Conservation (phyloP, 805 yeast species). For the Yamadazyma insecticola region DNA sequence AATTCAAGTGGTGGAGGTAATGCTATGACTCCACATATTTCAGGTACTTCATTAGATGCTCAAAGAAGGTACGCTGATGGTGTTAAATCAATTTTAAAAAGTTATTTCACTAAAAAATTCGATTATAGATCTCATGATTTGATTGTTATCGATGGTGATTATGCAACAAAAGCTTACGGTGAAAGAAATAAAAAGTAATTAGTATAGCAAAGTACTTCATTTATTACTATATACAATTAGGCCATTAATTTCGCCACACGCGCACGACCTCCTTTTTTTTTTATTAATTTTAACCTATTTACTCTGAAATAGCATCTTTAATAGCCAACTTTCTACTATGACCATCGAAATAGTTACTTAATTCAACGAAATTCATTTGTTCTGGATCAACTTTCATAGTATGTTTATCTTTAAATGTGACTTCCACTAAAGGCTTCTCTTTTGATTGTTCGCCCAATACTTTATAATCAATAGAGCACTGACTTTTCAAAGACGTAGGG, state of each 20-base stretch:
- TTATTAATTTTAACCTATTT: conserved; percentile 1
- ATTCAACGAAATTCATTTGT: conserved; percentile 50
- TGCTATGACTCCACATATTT: conserved; percentile 81
- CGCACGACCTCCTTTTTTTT: not conserved
- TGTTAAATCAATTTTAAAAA: conserved; percentile 57
- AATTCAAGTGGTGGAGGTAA: conserved; percentile 71
- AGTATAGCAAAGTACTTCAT: conserved; percentile 3
- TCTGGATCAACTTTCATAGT: conserved; percentile 65
- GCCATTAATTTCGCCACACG: not conserved
- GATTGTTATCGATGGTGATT: conserved; percentile 66
- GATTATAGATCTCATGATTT: conserved; percentile 77
- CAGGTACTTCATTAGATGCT: conserved; percentile 79
- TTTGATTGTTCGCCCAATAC: conserved; percentile 45
- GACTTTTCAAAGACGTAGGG: conserved; percentile 66
- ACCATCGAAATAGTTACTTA: conserved; percentile 64
- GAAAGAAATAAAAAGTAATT: conserved; percentile 23
- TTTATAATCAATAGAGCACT: conserved; percentile 57
- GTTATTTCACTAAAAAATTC: conserved; percentile 55
- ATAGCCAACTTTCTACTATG: conserved; percentile 78
- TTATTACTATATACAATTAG: no score
- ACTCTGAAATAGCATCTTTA: conserved; percentile 56
- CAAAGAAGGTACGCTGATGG: conserved; percentile 72
- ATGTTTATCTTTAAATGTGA: conserved; percentile 76
- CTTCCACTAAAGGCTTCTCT: conserved; percentile 60
- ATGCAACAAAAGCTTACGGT: conserved; percentile 74